Base-by-base conservation (phyloP, 352 stramenopile genomes). In the Phytopythium helicoides region DNA sequence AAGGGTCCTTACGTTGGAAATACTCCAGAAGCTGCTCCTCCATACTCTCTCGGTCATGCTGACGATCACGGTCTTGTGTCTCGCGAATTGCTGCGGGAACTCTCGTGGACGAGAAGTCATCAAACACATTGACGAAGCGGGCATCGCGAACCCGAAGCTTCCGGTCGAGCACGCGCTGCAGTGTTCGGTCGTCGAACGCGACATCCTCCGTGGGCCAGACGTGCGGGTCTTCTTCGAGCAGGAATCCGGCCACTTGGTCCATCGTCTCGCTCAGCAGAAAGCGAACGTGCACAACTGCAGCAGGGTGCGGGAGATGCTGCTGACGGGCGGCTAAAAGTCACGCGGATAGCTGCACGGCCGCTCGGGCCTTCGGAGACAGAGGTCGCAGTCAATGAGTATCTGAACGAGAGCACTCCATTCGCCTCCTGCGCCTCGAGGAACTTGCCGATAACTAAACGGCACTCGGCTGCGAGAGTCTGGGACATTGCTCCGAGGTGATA, bases 301-400 rank as follows among this genome's bases (percentile, higher is more conserved):
- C 54, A 1, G 75, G n/a, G 55, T 0, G 79, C 52, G 0, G 79
- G 76, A 21, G 50, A 31, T 28, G 65, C 51, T 8, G 60, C 42
- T 7, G 65, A 81, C 25, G 79, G 79, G 14, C 86, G 86, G 58
- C 79, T 88, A 60, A 90, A 87, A 9, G 73, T 84, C 38, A 69
- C 68, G 23, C 73, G 65, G 41, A 90, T 71, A 21, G 71, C 71
- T 33, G 67, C 56, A 14, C 60, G 66, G 40, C 67, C 58, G 28
- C 76, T 61, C 31, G 50, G 44, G 26, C 67, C 72, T 35, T 67
- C 69, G 19, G 56, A 46, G 3, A 58, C 37, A 18, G 56, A 51
- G n/a, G 66, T 40, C 15, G 62, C 46, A 10, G 66, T 60, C 33
- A 82, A 60, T 9, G 70, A 73, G 61, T 78, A 86, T 33, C 82